These are phyloP conservation scores for Vachellia pachyceras DNA, from an alignment of 306 rosid genomes.

Conservation along the genomic window DNA sequence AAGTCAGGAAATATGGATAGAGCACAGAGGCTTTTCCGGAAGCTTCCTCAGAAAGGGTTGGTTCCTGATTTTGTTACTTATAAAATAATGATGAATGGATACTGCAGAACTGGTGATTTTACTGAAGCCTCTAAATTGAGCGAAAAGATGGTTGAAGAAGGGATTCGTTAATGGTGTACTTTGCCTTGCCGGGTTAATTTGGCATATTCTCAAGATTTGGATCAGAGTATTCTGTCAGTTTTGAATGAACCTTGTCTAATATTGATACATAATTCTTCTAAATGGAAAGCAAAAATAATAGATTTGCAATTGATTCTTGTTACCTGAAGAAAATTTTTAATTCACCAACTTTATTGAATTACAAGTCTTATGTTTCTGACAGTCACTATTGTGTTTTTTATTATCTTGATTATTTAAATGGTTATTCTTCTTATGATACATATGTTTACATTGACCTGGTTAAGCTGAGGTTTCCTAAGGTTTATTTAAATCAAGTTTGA, in stretches of 20 bases:
- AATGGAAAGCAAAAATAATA: constrained; percentile 29
- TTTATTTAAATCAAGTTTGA: background rate
- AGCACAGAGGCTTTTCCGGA: constrained; percentile 70
- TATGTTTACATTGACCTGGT: background rate
- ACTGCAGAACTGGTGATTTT: constrained; percentile 61
- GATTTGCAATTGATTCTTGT: background rate
- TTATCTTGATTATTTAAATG: background rate
- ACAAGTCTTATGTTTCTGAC: constrained; percentile 3
- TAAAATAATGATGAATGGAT: constrained; percentile 69
- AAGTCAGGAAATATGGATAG: constrained; percentile 75
- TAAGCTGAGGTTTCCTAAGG: background rate
- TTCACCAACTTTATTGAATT: constrained; percentile 14
- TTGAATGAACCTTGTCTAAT: constrained; percentile 36
- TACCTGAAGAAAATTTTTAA: constrained; percentile 26
- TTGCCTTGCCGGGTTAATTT: constrained; percentile 46
- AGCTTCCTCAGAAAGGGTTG: constrained; percentile 73
- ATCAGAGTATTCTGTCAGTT: constrained; percentile 46
- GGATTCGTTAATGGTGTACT: constrained; percentile 55
- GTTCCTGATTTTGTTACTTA: constrained; percentile 74
- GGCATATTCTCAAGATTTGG: constrained; percentile 36
- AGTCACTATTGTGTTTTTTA: background rate
- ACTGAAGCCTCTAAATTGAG: constrained; percentile 67
- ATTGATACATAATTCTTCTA: constrained; percentile 25
- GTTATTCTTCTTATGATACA: constrained; percentile 2
- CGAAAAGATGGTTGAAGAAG: constrained; percentile 67